Evolutionary conservation across 805 yeast species (phyloP), one percentile per base, ranked within the genome.

Genomic region (Saccharomycopsis fermentans): DNA sequence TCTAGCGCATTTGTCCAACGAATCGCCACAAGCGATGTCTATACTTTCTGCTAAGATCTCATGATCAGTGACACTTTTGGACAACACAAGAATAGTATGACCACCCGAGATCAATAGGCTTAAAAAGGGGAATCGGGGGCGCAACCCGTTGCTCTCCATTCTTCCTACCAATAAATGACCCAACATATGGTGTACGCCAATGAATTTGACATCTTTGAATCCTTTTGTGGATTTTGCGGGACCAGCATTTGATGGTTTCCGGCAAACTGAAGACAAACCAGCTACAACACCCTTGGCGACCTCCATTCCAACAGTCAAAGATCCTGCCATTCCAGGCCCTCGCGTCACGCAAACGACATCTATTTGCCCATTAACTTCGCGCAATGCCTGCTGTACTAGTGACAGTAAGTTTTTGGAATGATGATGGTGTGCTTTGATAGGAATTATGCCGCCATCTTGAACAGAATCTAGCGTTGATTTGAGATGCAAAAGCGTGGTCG

Each of bases 281-380:
- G 86, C 72, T 0, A 90, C 74, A 12, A 94, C 73, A 0, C 98
- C 99, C 65, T 89, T 86, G 0, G 96, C 96, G 47, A 89, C 71
- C 66, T 87, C 94, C 26, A 87, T 74, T 0, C 97, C 95, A 0
- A 89, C 85, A 9, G 89, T 79, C 14, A 94, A 74, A 0, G 96
- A 86, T 0, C 97, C 97, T 8, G 83, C 80, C 97, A 94, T 90
- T 0, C 99, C 99, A 0, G 99, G 99, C 0, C 99, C 99, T 63
- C 96, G 74, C 0, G 99, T 94, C 4, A 86, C 96, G 69, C 96
- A 87, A 0, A 94, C 79, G 52, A 94, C 68, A 67, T 88, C 96
- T 0, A 90, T 89, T 0, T 74, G 74, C 6, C 65, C 69, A 65
- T 74, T 70, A 53, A 65, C 71, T 62, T 11, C 61, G 34, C 62